Evolutionary conservation across 2,329 filamentous ascomycete genomes (phyloP).

Genomic region (Penicillium sp.): DNA sequence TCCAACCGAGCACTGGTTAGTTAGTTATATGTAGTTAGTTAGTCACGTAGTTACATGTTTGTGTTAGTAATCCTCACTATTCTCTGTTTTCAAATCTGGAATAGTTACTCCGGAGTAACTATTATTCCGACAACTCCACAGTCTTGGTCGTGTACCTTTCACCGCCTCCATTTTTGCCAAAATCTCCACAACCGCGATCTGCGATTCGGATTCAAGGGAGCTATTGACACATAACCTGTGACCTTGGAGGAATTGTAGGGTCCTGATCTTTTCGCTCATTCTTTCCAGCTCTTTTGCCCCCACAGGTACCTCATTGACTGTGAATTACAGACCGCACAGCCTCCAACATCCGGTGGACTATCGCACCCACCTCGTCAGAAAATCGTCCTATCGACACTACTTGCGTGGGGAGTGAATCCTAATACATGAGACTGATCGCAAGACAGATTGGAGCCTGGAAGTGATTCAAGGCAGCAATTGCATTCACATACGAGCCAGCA

Average conservation of each 20-base stretch:
- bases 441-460: not conserved
- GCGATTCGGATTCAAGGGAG: not conserved
- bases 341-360: not conserved
- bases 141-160: not conserved
- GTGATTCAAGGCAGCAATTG: not conserved
- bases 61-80: no score
- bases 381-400: not conserved
- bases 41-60: no score
- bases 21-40: no score
- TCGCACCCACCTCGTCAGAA: not conserved
- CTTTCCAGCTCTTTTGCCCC: not conserved
- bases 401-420: not conserved
- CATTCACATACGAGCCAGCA: slow-evolving; percentile 12
- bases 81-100: no score
- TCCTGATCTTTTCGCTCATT: not conserved
- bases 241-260: not conserved
- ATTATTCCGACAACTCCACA: no score
- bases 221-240: not conserved
- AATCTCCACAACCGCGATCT: not conserved
- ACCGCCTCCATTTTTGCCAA: not conserved
- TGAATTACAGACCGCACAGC: not conserved
- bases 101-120: no score
- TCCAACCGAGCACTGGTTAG: no score
- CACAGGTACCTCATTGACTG: not conserved
- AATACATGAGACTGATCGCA: not conserved